Conservation (phyloP, 176 grass and related monocot genomes). For the Bolboschoenus planiculmis region DNA sequence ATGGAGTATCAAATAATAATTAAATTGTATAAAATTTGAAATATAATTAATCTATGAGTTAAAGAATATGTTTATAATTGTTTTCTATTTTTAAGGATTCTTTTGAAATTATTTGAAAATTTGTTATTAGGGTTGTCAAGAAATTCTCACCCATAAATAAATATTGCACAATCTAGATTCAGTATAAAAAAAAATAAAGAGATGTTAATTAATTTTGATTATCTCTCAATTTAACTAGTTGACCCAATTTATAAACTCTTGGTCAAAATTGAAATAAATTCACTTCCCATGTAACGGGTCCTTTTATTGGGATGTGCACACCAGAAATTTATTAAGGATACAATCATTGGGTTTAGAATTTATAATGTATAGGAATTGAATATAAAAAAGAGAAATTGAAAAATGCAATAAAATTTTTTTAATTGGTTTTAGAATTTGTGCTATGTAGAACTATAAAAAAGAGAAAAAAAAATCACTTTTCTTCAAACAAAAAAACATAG, state of each 20-base stretch:
- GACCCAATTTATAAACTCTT: neutral
- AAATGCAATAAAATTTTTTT: neutral
- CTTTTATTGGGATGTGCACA: too few relatives aligned
- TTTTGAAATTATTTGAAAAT: too few relatives aligned
- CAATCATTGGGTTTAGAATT: too few relatives aligned
- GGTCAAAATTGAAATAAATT: neutral
- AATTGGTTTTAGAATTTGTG: neutral
- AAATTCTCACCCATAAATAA: too few relatives aligned
- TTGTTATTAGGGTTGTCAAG: too few relatives aligned
- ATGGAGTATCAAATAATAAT: too few relatives aligned
- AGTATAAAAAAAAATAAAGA: neutral
- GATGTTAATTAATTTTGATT: constrained; percentile 11
- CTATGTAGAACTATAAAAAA: neutral
- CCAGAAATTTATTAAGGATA: neutral
- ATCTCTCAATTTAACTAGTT: neutral
- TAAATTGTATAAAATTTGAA: too few relatives aligned
- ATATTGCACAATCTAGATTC: neutral
- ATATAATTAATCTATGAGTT: too few relatives aligned
- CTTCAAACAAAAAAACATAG: neutral
- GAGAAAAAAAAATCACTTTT: neutral
- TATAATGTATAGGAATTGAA: neutral
- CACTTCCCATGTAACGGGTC: neutral
- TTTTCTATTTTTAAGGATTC: too few relatives aligned
- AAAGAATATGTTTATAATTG: too few relatives aligned
- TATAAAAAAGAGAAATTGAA: neutral